Base-by-base conservation (phyloP, 140 eudicot genomes). In the Senecio squalidus region DNA sequence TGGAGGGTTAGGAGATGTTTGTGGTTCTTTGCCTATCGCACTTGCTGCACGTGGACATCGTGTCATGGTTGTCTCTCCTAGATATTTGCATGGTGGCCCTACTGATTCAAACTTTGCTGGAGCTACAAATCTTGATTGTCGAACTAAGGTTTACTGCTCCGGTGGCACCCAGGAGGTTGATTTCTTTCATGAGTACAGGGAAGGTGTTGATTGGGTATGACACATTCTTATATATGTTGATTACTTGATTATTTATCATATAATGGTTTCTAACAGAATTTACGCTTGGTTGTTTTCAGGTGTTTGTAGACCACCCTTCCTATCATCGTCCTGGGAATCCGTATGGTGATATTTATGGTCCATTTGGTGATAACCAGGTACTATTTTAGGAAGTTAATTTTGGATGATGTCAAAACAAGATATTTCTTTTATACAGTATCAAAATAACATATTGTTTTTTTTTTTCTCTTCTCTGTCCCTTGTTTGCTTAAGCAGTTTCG, bases 331-430 rank as follows among this genome's bases (percentile, higher is more conserved):
- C 94, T 62, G 95, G 97, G 63, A 90, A 82, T 63, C 97, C 95
- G 5, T 90, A 90, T 38, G 97, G 97, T 61, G 94, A 86, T 72
- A 47, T 13, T 49, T 76, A 38, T 62, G 95, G 97, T 70, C 94
- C 97, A 50, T 89, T 85, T 80, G 95, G 89, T 44, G 95, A 90
- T 78, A 90, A 90, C 71, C 97, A 90, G 95, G 97, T 85, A 71
- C 55, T 40, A 30, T 28, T 6, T 28, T 38, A 41, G 22, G 40
- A 64, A 63, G 18, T 23, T 47, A 49, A 50, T 18, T 14, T 7
- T 49, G 55, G 14, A 36, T 11, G 24, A 27, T 41, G 52, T 27
- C 36, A 38, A 40, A 62, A 47, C 17, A 10, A 7, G 18, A 3
- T 62, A 21, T 10, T 15, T 3, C 44, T 4, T 23, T 25, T 56